phyloP scores from a whole-genome alignment of 345 rosid genomes.

The Zanthoxylum bungeanum region DNA sequence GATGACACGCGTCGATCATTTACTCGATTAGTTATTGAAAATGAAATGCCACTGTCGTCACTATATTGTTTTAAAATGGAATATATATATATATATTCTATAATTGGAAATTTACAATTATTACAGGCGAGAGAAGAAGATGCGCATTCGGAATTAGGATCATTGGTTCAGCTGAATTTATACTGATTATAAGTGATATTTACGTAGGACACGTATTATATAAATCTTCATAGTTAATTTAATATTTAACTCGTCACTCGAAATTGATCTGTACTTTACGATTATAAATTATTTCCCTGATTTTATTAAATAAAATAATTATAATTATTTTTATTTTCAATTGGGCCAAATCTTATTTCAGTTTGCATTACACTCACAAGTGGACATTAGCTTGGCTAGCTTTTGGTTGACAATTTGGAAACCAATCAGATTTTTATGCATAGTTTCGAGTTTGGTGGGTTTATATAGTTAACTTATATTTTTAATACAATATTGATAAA shows the following conservation, averaged over 20 bases:
- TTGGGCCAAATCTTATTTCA: background rate
- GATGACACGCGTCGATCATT: constrained; percentile 10
- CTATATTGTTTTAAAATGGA: background rate
- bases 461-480: too few species aligned
- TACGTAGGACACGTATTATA: too few species aligned
- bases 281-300: background rate
- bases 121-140: background rate
- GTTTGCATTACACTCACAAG: background rate
- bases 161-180: too few species aligned
- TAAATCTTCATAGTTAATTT: too few species aligned
- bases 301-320: background rate
- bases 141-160: too few species aligned
- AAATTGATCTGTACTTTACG: too few species aligned
- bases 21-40: background rate
- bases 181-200: too few species aligned
- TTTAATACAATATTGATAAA: too few species aligned
- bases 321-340: background rate
- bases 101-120: background rate
- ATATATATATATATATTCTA: background rate
- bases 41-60: constrained; percentile 10
- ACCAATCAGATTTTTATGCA: background rate
- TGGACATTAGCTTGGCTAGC: background rate
- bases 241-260: too few species aligned
- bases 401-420: background rate
- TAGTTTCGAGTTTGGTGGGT: too few species aligned